Conservation (phyloP, 139 green algal species). For the Dunaliella primolecta region DNA sequence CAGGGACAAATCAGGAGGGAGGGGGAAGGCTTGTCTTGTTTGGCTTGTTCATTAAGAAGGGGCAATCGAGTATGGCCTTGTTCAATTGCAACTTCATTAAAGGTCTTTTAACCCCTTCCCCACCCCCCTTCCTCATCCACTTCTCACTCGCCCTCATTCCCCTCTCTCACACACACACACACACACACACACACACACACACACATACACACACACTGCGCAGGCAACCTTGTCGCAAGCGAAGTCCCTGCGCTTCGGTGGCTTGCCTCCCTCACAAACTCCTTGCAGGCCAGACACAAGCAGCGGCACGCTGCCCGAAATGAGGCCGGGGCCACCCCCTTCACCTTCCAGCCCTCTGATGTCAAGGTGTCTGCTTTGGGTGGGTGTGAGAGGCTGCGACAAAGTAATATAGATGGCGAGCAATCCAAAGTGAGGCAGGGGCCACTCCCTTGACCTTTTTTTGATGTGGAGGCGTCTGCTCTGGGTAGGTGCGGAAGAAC, state of each 20-base stretch:
- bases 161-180: neutral
- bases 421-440: neutral
- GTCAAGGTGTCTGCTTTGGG: neutral
- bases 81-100: too few species aligned
- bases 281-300: neutral
- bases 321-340: neutral
- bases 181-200: neutral
- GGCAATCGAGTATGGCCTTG: too few species aligned
- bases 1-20: too few species aligned
- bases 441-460: neutral
- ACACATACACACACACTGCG: neutral
- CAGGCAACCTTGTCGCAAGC: neutral
- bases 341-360: neutral
- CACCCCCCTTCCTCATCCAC: neutral
- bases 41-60: too few species aligned
- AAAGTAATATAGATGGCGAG: too few species aligned
- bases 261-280: slow-evolving; percentile 13
- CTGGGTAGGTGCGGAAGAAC: too few species aligned
- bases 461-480: neutral
- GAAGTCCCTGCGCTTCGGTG: neutral
- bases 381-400: too few species aligned
- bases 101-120: too few species aligned
- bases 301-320: neutral
- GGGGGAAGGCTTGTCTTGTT: too few species aligned
- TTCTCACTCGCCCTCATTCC: neutral